These are phyloP conservation scores for Nannochloropsis oceanica DNA, from an alignment of 108 stramenopile genomes.

Conservation along the genomic window DNA sequence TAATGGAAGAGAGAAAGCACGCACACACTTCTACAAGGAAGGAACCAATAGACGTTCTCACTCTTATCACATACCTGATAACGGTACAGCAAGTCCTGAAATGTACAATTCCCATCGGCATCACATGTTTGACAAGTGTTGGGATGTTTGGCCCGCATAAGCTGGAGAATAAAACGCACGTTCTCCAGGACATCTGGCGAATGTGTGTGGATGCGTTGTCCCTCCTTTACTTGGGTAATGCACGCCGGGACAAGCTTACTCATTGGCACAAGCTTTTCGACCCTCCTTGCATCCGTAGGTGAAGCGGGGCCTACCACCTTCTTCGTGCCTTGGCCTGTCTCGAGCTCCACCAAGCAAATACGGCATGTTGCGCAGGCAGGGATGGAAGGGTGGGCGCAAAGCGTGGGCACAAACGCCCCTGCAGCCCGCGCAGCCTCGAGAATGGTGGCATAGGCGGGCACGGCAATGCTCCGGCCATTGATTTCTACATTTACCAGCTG, in stretches of 20 bases:
- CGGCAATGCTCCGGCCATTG: neutral
- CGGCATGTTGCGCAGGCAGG: slow-evolving; percentile 34
- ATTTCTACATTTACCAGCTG: neutral
- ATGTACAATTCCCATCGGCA: slow-evolving; percentile 33
- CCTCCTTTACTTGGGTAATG: slow-evolving; percentile 27
- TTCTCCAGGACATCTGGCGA: slow-evolving; percentile 10
- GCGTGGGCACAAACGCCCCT: slow-evolving; percentile 37
- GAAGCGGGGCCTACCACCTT: neutral
- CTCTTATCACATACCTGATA: slow-evolving; percentile 9
- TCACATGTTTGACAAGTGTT: slow-evolving; percentile 40
- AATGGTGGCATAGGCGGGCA: slow-evolving; percentile 7
- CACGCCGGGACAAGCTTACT: slow-evolving; percentile 32
- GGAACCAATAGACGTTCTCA: too few species aligned
- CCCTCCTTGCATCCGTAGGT: neutral
- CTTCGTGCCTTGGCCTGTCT: neutral
- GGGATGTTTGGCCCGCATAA: slow-evolving; percentile 31
- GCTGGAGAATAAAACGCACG: slow-evolving; percentile 29
- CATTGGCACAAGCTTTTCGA: neutral
- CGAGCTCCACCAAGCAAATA: slow-evolving; percentile 39
- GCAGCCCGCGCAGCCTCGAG: slow-evolving; percentile 31
- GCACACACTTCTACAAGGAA: too few species aligned
- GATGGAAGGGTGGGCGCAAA: slow-evolving; percentile 42
- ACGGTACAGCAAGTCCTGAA: slow-evolving; percentile 36
- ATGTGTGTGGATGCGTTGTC: neutral
- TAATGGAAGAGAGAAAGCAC: too few species aligned